Evolutionary conservation across 2,329 filamentous ascomycete species (phyloP).

Genomic region (Alternaria triticina): DNA sequence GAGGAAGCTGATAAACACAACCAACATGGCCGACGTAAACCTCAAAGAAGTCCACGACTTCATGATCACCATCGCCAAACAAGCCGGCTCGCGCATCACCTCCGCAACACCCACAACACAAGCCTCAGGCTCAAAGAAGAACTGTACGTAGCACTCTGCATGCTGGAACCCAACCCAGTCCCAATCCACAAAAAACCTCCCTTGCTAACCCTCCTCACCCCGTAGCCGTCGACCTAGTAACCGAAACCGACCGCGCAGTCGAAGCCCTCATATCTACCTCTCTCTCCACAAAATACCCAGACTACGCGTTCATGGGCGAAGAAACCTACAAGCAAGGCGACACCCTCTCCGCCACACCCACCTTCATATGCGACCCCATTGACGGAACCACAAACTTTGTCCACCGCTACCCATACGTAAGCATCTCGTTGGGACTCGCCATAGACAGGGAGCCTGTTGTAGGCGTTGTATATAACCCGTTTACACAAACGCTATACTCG

Average conservation of each 20-base stretch:
- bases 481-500: conserved; percentile 71
- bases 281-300: conserved; percentile 59
- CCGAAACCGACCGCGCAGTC: conserved; percentile 68
- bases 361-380: conserved; percentile 83
- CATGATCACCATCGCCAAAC: conserved; percentile 53
- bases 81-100: conserved; percentile 56
- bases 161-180: too few relatives aligned
- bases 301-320: conserved; percentile 56
- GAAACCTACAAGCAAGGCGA: conserved; percentile 73
- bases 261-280: conserved; percentile 63
- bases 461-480: conserved; percentile 83
- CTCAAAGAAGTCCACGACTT: conserved; percentile 58
- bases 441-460: conserved; percentile 67
- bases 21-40: conserved; percentile 46
- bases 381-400: conserved; percentile 85
- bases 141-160: conserved; percentile 43
- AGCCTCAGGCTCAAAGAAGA: conserved; percentile 56
- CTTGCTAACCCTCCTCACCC: background rate
- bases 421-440: conserved; percentile 77
- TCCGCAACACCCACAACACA: conserved; percentile 52
- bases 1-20: background rate
- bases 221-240: conserved; percentile 66
- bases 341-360: conserved; percentile 69
- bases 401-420: conserved; percentile 75
- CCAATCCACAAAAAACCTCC: background rate